A percentile compares a stretch with the other conserved stretches of the same genome.
Conservation (phyloP, 169 alveolate genomes). For the Plasmodium inui region DNA sequence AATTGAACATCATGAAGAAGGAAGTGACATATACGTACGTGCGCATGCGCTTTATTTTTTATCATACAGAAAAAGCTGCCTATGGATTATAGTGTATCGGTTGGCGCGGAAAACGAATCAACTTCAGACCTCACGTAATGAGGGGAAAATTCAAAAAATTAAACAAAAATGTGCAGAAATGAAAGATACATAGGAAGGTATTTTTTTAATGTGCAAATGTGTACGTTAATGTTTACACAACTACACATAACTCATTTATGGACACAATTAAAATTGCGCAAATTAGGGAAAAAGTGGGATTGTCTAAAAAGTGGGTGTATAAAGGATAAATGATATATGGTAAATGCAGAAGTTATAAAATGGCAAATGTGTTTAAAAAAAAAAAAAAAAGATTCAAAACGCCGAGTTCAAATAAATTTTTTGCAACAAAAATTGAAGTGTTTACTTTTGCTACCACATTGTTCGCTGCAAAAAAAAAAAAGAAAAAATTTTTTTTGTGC, state of each 20-base stretch:
- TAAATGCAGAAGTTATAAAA: neutral
- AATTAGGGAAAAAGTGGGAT: neutral
- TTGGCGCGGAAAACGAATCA: neutral
- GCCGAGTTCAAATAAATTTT: neutral
- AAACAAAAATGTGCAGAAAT: neutral
- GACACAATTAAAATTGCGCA: constrained; percentile 1
- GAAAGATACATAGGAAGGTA: neutral
- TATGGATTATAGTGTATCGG: neutral
- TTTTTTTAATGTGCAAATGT: neutral
- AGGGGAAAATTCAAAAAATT: neutral
- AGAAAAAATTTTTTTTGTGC: neutral
- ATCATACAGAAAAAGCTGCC: neutral
- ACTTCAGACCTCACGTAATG: neutral
- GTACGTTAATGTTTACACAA: neutral
- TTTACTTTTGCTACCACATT: neutral
- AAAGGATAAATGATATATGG: neutral
- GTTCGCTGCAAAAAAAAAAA: neutral
- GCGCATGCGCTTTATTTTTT: neutral
- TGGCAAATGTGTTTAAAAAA: neutral
- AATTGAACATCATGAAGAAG: neutral
- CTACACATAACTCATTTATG: neutral
- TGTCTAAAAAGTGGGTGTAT: neutral
- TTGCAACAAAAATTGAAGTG: constrained; percentile 3
- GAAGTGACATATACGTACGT: neutral
- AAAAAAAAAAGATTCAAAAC: neutral